These are phyloP conservation scores for Catharanthus roseus DNA, from an alignment of 257 asterid genomes.

Conservation along the genomic window DNA sequence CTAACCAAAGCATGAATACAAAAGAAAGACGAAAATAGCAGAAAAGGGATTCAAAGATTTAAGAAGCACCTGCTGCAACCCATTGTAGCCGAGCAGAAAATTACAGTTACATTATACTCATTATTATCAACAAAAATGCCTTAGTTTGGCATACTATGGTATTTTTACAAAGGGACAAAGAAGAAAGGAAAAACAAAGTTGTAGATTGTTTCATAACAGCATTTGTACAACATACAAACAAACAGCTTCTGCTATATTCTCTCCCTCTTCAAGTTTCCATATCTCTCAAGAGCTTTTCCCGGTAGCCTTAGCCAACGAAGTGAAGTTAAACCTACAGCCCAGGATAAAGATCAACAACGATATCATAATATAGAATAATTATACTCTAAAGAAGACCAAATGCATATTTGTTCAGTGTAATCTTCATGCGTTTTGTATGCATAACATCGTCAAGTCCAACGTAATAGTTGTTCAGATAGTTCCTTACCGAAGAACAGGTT, in stretches of 20 bases:
- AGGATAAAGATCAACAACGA: background rate
- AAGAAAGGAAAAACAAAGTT: too few relatives aligned
- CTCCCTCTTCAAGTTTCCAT: background rate
- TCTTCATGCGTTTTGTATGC: background rate
- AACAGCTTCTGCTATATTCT: background rate
- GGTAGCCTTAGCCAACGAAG: conserved; percentile 25
- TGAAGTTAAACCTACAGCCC: conserved; percentile 21
- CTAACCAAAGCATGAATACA: too few relatives aligned
- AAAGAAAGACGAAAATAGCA: too few relatives aligned
- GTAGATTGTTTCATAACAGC: conserved; percentile 1
- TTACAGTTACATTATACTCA: background rate
- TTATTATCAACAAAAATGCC: background rate
- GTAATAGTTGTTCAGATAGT: background rate
- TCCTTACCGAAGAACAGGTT: conserved; percentile 23
- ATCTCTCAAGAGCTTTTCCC: conserved; percentile 14
- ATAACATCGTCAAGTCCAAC: background rate
- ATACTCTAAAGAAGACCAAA: background rate
- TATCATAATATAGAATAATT: background rate
- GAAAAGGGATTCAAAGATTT: background rate
- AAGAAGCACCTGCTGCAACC: background rate
- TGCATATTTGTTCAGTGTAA: background rate
- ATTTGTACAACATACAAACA: conserved; percentile 15
- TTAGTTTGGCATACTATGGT: background rate
- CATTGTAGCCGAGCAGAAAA: background rate
- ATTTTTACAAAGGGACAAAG: background rate